These are phyloP conservation scores for Meyerozyma guilliermondii DNA, from an alignment of 1,139 yeast species.

Conservation along the genomic window DNA sequence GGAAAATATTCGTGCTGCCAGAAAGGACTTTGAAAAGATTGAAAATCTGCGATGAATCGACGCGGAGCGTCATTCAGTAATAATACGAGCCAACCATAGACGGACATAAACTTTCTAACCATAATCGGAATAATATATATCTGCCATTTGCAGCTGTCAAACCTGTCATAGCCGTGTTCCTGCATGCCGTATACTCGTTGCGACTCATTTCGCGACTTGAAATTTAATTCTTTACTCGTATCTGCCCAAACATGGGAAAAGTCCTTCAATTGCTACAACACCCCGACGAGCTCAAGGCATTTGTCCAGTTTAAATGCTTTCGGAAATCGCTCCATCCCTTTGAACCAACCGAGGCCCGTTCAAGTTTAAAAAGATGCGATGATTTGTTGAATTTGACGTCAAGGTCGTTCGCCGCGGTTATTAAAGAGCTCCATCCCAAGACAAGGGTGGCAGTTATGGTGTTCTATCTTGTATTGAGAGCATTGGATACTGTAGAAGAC, in stretches of 20 bases:
- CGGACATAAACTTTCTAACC: too few species aligned
- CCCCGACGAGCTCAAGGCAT: slow-evolving; percentile 71
- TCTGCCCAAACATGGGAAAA: slow-evolving; percentile 51
- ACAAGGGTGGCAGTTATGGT: slow-evolving; percentile 75
- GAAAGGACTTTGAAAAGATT: slow-evolving; percentile 61
- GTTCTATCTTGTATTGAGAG: slow-evolving; percentile 82
- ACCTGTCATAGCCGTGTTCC: too few species aligned
- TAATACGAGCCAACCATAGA: not conserved
- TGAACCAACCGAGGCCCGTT: slow-evolving; percentile 35
- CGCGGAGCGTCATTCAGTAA: slow-evolving; percentile 4
- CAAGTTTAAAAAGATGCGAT: slow-evolving; percentile 60
- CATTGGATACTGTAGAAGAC: slow-evolving; percentile 94
- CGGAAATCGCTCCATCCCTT: slow-evolving; percentile 55
- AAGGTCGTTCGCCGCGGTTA: slow-evolving; percentile 89
- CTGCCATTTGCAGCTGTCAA: too few species aligned
- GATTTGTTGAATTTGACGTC: slow-evolving; percentile 67
- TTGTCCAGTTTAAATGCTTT: slow-evolving; percentile 52
- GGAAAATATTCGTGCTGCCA: slow-evolving; percentile 64
- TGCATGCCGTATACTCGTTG: not conserved
- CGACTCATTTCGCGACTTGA: not conserved
- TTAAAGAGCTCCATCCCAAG: slow-evolving; percentile 87
- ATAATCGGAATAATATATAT: too few species aligned
- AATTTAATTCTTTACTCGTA: not conserved
- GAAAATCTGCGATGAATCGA: slow-evolving; percentile 20
- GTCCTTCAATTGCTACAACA: slow-evolving; percentile 57